Conservation (phyloP, 1,284 basidiomycete genomes). For the Ceratobasidium sp. region DNA sequence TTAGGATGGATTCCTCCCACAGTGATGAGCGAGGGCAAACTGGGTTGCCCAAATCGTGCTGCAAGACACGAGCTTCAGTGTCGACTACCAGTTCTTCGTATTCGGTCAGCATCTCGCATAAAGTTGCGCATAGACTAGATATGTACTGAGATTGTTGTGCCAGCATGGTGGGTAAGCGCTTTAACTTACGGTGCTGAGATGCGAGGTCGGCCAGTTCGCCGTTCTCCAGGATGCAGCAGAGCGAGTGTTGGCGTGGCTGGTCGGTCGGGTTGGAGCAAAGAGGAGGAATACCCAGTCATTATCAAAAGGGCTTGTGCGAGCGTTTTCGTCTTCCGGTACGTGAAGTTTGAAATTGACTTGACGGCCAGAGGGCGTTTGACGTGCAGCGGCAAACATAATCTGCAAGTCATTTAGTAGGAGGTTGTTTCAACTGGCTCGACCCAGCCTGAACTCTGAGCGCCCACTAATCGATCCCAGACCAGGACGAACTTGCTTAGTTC, state of each 20-base stretch:
- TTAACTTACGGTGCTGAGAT: conserved; percentile 73
- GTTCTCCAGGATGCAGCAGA: conserved; percentile 85
- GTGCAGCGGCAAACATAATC: no score
- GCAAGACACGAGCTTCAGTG: conserved; percentile 81
- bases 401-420: no score
- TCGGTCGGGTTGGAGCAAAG: conserved; percentile 66
- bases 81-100: conserved; percentile 83
- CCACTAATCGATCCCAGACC: no score
- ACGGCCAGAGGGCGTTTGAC: no score
- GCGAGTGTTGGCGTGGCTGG: conserved; percentile 71
- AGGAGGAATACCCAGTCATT: conserved; percentile 84
- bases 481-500: no score
- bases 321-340: no score
- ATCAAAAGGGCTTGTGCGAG: conserved; percentile 87
- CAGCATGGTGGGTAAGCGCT: conserved; percentile 60
- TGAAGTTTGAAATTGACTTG: no score
- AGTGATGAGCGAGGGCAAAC: conserved; percentile 73
- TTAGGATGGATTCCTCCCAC: no score
- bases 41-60: conserved; percentile 82
- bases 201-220: conserved; percentile 77
- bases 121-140: conserved; percentile 75
- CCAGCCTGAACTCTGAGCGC: no score
- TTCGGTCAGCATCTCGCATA: conserved; percentile 78
- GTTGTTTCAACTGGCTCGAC: no score
- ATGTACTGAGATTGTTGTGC: conserved; percentile 70